Evolutionary conservation across 345 rosid genomes (phyloP).

Genomic region (Salix udensis): DNA sequence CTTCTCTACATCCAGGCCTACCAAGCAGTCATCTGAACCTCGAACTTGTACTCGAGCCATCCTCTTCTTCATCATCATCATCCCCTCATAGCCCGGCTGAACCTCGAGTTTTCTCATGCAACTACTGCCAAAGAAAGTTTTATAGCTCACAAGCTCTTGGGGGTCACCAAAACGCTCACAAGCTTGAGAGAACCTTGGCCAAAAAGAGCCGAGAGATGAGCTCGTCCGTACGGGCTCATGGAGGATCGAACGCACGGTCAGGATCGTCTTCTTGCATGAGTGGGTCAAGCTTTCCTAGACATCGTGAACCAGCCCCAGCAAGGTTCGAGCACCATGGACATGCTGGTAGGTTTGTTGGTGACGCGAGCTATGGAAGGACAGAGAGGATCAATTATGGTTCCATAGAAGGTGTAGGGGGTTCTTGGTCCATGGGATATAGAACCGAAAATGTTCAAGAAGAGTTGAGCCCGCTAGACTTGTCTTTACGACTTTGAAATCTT

Average conservation of each 20-base stretch:
- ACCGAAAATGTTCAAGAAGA: slow-evolving; percentile 56
- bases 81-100: slow-evolving; percentile 36
- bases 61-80: slow-evolving; percentile 24
- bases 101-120: slow-evolving; percentile 76
- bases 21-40: slow-evolving; percentile 50
- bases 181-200: slow-evolving; percentile 85
- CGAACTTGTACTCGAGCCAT: slow-evolving; percentile 27
- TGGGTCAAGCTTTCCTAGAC: slow-evolving; percentile 16
- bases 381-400: slow-evolving; percentile 27
- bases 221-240: slow-evolving; percentile 27
- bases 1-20: slow-evolving; percentile 60
- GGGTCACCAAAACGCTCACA: slow-evolving; percentile 97
- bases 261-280: slow-evolving; percentile 2
- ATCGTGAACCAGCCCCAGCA: slow-evolving; percentile 15
- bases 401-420: slow-evolving; percentile 5
- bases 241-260: slow-evolving; percentile 22
- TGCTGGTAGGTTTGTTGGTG: slow-evolving; percentile 25
- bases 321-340: slow-evolving; percentile 41
- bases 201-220: slow-evolving; percentile 67
- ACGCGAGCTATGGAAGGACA: slow-evolving; percentile 25
- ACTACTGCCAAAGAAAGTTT: slow-evolving; percentile 88
- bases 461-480: slow-evolving; percentile 65
- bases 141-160: slow-evolving; percentile 99
- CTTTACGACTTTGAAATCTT: slow-evolving; percentile 58
- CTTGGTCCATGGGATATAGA: slow-evolving; percentile 36